Conservation (phyloP, 495 filamentous ascomycete species). For the Neurospora sp. region DNA sequence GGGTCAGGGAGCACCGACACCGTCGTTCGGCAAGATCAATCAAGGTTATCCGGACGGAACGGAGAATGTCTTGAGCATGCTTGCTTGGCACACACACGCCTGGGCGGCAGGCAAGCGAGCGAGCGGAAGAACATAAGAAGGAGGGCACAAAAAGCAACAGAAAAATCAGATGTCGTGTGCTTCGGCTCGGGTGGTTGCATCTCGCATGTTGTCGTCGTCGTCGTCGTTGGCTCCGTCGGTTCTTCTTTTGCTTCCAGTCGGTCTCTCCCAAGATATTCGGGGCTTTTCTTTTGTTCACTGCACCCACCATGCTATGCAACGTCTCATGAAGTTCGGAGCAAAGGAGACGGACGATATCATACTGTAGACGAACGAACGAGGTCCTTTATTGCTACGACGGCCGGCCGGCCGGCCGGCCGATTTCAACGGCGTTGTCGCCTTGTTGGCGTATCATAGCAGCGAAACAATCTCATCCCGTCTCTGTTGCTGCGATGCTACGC, state of each 20-base stretch:
- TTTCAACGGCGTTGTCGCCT: neutral
- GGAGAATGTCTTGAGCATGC: neutral
- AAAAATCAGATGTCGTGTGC: neutral
- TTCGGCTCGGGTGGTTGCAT: neutral
- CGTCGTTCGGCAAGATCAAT: neutral
- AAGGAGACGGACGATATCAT: neutral
- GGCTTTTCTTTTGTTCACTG: too few species aligned
- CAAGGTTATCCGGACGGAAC: neutral
- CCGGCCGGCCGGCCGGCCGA: neutral
- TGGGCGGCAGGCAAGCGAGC: neutral
- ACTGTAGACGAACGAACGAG: neutral
- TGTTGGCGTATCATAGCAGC: neutral
- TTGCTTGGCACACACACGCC: neutral
- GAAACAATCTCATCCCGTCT: neutral
- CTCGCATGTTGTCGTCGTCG: neutral
- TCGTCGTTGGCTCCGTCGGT: neutral
- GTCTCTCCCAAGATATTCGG: neutral
- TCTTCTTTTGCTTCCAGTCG: neutral
- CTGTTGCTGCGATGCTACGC: neutral
- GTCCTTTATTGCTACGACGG: neutral
- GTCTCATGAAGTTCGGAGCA: neutral
- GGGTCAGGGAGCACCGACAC: neutral
- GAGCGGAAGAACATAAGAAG: neutral
- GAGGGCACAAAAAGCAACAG: neutral
- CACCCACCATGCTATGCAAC: too few species aligned